Evolutionary conservation across 768 basidiomycete species (phyloP).

Genomic region (Rhodotorula diobovata): DNA sequence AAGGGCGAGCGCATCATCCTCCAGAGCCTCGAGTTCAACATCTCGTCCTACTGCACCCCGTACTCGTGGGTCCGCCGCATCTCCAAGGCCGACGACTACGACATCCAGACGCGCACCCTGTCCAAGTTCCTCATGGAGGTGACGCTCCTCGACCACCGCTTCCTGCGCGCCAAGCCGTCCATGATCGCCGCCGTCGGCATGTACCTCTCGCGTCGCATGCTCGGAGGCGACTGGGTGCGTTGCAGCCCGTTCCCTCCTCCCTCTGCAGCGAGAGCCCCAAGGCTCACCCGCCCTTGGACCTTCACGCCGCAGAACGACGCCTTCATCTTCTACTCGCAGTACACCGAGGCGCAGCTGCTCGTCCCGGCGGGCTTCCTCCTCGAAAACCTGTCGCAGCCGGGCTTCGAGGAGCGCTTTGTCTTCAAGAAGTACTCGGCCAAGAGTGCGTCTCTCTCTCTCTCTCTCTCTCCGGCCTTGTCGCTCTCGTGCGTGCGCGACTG

Average conservation of each 20-base stretch:
- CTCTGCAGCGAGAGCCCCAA: not conserved
- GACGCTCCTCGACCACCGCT: slow-evolving; percentile 84
- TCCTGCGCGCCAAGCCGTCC: slow-evolving; percentile 88
- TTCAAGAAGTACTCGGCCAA: slow-evolving; percentile 96
- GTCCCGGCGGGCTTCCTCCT: slow-evolving; percentile 75
- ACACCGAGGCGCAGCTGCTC: slow-evolving; percentile 78
- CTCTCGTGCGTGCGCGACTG: not conserved
- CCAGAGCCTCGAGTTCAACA: slow-evolving; percentile 79
- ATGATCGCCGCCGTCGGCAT: slow-evolving; percentile 92
- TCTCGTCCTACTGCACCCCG: slow-evolving; percentile 97
- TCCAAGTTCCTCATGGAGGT: slow-evolving; percentile 98
- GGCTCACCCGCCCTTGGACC: not conserved
- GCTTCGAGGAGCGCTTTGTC: slow-evolving; percentile 78
- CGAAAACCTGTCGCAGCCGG: slow-evolving; percentile 71
- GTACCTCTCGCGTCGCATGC: slow-evolving; percentile 91
- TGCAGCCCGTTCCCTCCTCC: not conserved
- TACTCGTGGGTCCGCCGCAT: slow-evolving; percentile 99
- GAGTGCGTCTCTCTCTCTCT: slow-evolving; percentile 48
- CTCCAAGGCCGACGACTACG: slow-evolving; percentile 97
- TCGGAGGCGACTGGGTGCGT: slow-evolving; percentile 93
- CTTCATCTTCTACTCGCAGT: slow-evolving; percentile 89
- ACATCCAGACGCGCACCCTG: slow-evolving; percentile 92
- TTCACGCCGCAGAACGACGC: slow-evolving; percentile 66
- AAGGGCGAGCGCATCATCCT: slow-evolving; percentile 96
- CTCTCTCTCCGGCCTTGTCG: too few species aligned